A percentile compares a stretch with the other conserved stretches of the same genome.
Evolutionary conservation across 495 filamentous ascomycete genomes (phyloP).

Genomic region (Tuber melanosporum): DNA sequence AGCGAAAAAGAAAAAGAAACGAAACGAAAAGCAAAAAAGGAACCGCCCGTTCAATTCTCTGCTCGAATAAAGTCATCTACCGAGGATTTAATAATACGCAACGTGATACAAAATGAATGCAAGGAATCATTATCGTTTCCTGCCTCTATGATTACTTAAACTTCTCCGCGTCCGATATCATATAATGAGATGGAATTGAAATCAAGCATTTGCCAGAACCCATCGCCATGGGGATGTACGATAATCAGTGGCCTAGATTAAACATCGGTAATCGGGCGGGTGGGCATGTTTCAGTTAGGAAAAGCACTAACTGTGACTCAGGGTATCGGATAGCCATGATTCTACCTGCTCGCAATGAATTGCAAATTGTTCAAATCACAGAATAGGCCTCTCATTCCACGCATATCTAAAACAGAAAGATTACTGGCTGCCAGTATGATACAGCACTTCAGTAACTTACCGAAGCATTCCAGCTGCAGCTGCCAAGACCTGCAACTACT

Average conservation of each 20-base stretch:
- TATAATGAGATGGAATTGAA: not conserved
- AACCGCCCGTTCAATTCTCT: not conserved
- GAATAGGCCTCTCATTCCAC: too few relatives aligned
- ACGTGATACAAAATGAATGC: not conserved
- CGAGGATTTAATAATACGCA: not conserved
- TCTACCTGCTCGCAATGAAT: too few relatives aligned
- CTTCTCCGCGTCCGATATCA: not conserved
- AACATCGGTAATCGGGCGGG: not conserved
- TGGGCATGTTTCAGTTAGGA: not conserved
- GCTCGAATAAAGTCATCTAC: not conserved
- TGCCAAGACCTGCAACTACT: too few relatives aligned
- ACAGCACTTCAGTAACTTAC: too few relatives aligned
- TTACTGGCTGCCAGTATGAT: too few relatives aligned
- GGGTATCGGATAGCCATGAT: too few relatives aligned
- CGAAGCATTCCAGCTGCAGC: too few relatives aligned
- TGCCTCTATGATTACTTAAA: not conserved
- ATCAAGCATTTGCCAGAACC: not conserved
- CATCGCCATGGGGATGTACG: too few relatives aligned
- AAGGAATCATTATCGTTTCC: not conserved
- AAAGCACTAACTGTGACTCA: not conserved
- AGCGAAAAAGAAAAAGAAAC: not conserved
- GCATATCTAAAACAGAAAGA: too few relatives aligned
- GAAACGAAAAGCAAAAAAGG: not conserved
- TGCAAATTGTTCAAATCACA: too few relatives aligned
- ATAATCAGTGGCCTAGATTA: not conserved